These are phyloP conservation scores for Kluyveromyces aestuarii DNA, from an alignment of 805 yeast genomes.

Conservation along the genomic window DNA sequence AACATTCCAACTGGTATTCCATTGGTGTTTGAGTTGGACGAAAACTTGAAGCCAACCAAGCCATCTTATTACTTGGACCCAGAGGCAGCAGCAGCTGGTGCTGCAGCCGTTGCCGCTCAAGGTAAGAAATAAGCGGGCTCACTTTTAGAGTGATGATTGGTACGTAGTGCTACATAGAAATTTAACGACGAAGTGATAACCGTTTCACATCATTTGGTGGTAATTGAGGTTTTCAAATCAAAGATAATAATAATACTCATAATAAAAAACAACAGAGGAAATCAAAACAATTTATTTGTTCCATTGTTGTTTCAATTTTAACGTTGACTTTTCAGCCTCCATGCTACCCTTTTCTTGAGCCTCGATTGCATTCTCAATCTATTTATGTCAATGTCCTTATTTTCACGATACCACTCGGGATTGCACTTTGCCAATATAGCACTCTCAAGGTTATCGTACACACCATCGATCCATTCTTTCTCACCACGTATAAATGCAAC, in stretches of 20 bases:
- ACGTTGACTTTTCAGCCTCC: slow-evolving; percentile 6
- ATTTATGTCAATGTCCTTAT: slow-evolving; percentile 4
- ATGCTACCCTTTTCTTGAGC: slow-evolving; percentile 18
- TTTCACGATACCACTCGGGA: slow-evolving; percentile 7
- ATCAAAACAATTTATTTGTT: not conserved
- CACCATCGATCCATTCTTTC: not conserved
- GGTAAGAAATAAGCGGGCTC: slow-evolving; percentile 44
- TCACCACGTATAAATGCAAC: not conserved
- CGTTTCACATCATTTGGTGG: too few relatives aligned
- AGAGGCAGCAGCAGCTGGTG: slow-evolving; percentile 99
- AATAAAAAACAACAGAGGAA: not conserved
- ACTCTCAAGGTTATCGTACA: not conserved
- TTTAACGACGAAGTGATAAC: not conserved
- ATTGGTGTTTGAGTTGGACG: slow-evolving; percentile 91
- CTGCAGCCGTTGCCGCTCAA: slow-evolving; percentile 98
- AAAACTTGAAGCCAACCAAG: slow-evolving; percentile 77
- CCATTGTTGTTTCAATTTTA: not conserved
- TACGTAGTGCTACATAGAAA: not conserved
- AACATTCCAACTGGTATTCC: slow-evolving; percentile 99
- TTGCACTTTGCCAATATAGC: not conserved
- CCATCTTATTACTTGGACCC: slow-evolving; percentile 96
- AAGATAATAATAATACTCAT: too few relatives aligned
- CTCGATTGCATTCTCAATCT: slow-evolving; percentile 19
- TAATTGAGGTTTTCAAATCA: too few relatives aligned
- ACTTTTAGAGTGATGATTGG: not conserved